These are phyloP conservation scores for Tinospora cordifolia DNA, from an alignment of 164 flowering plant species.

Conservation along the genomic window DNA sequence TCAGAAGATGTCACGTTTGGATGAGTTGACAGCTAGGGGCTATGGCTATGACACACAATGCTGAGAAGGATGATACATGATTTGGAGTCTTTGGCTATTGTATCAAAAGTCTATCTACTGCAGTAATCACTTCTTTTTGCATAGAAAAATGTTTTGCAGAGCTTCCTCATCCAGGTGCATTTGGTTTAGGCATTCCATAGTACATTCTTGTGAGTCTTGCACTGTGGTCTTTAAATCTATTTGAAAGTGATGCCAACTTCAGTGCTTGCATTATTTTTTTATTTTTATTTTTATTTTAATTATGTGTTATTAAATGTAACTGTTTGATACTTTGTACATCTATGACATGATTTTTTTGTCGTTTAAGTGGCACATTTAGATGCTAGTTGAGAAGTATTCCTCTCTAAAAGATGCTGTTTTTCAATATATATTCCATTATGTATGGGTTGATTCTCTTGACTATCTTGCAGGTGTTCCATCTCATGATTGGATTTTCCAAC, in stretches of 20 bases:
- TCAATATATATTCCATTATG: background rate
- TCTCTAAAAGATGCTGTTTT: background rate
- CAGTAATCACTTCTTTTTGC: too few species aligned
- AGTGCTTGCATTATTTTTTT: background rate
- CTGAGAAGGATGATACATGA: too few species aligned
- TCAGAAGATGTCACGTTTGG: too few species aligned
- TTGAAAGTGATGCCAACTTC: background rate
- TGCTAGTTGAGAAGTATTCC: background rate
- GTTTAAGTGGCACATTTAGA: too few species aligned
- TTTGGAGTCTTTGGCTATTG: too few species aligned
- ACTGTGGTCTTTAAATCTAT: background rate
- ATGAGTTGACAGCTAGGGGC: too few species aligned
- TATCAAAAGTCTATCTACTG: too few species aligned
- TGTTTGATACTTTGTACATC: background rate
- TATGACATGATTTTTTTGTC: background rate
- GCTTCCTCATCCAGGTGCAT: too few species aligned
- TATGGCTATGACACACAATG: too few species aligned
- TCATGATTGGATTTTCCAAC: slow-evolving; percentile 68
- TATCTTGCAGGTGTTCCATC: slow-evolving; percentile 82
- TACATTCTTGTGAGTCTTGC: background rate
- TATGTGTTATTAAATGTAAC: background rate
- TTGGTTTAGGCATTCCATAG: background rate
- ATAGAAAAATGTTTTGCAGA: too few species aligned
- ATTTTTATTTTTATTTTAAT: background rate
- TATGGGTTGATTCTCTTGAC: background rate